These are phyloP conservation scores for Cynanchum wilfordii DNA, from an alignment of 257 asterid species.

Conservation along the genomic window DNA sequence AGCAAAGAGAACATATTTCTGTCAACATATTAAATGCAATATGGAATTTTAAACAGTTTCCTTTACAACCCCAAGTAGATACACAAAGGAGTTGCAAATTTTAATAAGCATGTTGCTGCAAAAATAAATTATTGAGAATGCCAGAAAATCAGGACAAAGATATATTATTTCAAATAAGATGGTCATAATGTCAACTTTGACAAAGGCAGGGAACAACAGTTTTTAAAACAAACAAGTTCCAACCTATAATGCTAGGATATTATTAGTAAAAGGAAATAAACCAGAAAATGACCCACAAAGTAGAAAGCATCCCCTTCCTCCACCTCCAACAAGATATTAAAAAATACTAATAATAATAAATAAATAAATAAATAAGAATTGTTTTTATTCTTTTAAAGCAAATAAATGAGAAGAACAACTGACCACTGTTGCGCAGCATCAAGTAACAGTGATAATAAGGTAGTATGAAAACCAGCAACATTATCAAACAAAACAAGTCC, in stretches of 20 bases:
- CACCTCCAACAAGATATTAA: not conserved
- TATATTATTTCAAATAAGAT: not conserved
- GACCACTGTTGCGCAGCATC: constrained; percentile 82
- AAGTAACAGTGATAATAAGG: constrained; percentile 95
- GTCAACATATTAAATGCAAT: not conserved
- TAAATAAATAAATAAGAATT: not conserved
- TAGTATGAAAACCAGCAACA: constrained; percentile 87
- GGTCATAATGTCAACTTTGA: not conserved
- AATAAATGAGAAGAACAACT: constrained; percentile 21
- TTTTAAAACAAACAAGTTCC: not conserved
- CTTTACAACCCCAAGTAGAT: not conserved
- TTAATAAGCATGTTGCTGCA: not conserved
- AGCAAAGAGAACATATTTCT: not conserved
- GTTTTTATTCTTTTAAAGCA: not conserved
- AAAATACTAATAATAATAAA: too few species aligned
- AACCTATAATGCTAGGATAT: not conserved
- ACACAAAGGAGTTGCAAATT: not conserved
- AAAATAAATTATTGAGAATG: not conserved
- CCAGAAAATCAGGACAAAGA: not conserved
- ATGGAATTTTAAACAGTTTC: not conserved
- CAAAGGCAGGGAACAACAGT: not conserved
- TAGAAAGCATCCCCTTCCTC: not conserved
- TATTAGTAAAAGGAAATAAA: not conserved
- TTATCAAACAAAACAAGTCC: constrained; percentile 86
- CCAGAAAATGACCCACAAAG: not conserved